Evolutionary conservation across 306 rosid species (phyloP).

Genomic region (Vigna unguiculata): DNA sequence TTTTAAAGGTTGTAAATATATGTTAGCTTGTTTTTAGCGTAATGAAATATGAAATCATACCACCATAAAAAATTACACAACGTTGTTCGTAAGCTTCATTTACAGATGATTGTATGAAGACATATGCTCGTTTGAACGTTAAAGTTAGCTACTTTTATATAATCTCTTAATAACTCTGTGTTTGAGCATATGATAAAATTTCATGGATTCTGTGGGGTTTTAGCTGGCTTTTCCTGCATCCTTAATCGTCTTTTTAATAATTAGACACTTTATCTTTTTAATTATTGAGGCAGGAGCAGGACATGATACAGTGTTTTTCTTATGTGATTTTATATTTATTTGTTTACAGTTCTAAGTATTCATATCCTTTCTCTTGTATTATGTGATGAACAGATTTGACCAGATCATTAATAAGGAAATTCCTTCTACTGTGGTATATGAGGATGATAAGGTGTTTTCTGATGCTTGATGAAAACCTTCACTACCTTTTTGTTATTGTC

Average conservation of each 20-base stretch:
- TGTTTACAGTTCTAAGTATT: constrained; percentile 5
- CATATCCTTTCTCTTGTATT: not conserved
- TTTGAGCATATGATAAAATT: no score
- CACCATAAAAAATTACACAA: not conserved
- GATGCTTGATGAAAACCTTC: not conserved
- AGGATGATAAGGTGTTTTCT: constrained; percentile 79
- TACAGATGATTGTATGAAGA: not conserved
- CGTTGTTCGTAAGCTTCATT: not conserved
- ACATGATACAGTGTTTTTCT: not conserved
- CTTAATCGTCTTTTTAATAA: not conserved
- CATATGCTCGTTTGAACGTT: constrained; percentile 1
- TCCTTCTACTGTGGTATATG: constrained; percentile 77
- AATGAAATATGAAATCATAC: not conserved
- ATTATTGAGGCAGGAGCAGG: constrained; percentile 7
- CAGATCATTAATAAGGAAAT: constrained; percentile 82
- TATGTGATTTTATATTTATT: not conserved
- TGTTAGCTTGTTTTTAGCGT: not conserved
- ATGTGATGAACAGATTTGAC: constrained; percentile 68
- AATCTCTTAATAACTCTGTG: not conserved
- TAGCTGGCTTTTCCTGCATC: not conserved
- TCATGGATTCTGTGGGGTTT: not conserved
- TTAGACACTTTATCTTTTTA: not conserved
- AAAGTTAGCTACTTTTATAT: not conserved
- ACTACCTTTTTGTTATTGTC: not conserved
- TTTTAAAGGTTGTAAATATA: not conserved